A percentile compares a stretch with the other conserved stretches of the same genome.
phyloP scores from a whole-genome alignment of 768 basidiomycete genomes.

The Amanita muscaria region DNA sequence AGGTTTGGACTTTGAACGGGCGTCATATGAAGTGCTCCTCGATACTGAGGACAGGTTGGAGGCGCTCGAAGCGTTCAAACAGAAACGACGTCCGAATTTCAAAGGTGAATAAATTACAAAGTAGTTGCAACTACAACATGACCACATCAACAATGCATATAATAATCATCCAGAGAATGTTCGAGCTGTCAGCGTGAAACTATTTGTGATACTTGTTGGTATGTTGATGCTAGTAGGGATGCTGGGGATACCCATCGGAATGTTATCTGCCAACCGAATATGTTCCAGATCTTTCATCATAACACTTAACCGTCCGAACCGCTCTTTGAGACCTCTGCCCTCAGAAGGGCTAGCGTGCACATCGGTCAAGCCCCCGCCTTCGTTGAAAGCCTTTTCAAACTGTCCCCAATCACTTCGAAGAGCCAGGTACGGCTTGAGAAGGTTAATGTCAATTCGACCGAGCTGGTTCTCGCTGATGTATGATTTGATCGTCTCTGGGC shows the following conservation, averaged over 20 bases:
- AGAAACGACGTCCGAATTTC: constrained; percentile 74
- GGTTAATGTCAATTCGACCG: constrained; percentile 77
- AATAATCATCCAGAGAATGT: constrained; percentile 4
- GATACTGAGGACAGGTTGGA: constrained; percentile 70
- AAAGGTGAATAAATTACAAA: constrained; percentile 54
- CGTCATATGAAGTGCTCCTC: constrained; percentile 75
- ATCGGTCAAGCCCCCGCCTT: constrained; percentile 36
- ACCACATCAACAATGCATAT: constrained; percentile 16
- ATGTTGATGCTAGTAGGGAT: constrained; percentile 36
- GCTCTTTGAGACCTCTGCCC: constrained; percentile 46
- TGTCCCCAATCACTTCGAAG: constrained; percentile 88
- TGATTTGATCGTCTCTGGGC: constrained; percentile 88
- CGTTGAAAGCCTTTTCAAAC: constrained; percentile 76
- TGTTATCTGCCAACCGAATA: constrained; percentile 49
- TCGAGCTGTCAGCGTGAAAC: constrained; percentile 32
- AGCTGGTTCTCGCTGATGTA: constrained; percentile 94
- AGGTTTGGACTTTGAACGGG: constrained; percentile 91
- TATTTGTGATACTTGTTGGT: constrained; percentile 42
- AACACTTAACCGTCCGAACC: constrained; percentile 65
- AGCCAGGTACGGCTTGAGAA: constrained; percentile 86
- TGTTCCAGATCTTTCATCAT: constrained; percentile 87
- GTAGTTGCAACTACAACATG: too few relatives aligned
- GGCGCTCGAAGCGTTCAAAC: constrained; percentile 79
- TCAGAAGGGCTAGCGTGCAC: constrained; percentile 30
- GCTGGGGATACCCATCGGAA: constrained; percentile 50